These are phyloP conservation scores for Elongisporangium prolatum DNA, from an alignment of 352 stramenopile genomes.

Conservation along the genomic window DNA sequence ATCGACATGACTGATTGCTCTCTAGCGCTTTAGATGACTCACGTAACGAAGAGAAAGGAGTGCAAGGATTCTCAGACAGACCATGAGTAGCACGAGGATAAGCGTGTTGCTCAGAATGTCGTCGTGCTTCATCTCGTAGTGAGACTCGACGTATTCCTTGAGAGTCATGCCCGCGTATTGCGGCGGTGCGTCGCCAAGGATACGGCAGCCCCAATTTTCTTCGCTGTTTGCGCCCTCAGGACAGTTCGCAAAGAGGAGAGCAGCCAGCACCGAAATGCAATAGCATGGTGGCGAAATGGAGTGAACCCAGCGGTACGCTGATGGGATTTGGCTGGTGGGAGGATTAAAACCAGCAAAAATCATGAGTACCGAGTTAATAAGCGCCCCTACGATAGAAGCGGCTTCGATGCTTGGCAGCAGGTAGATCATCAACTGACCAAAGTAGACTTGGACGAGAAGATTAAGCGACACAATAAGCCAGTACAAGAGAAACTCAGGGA, in stretches of 20 bases:
- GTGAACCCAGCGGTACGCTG: conserved; percentile 54
- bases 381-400: background rate
- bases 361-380: conserved; percentile 43
- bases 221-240: background rate
- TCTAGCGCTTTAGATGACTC: conserved; percentile 36
- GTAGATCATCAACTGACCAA: conserved; percentile 13
- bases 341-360: background rate
- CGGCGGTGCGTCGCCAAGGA: conserved; percentile 8
- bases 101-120: conserved; percentile 18
- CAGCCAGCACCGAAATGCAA: conserved; percentile 8
- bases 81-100: conserved; percentile 30
- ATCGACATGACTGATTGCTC: too few species aligned
- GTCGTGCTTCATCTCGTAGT: conserved; percentile 24
- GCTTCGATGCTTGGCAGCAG: conserved; percentile 2
- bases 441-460: conserved; percentile 41
- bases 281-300: conserved; percentile 21
- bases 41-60: conserved; percentile 39
- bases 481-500: conserved; percentile 31
- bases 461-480: conserved; percentile 41
- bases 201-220: conserved; percentile 10
- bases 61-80: conserved; percentile 33
- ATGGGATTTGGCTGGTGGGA: conserved; percentile 10
- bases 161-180: conserved; percentile 11
- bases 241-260: conserved; percentile 15
- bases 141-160: conserved; percentile 25